phyloP scores from a whole-genome alignment of 306 rosid species.

The Casuarina cunninghamiana region DNA sequence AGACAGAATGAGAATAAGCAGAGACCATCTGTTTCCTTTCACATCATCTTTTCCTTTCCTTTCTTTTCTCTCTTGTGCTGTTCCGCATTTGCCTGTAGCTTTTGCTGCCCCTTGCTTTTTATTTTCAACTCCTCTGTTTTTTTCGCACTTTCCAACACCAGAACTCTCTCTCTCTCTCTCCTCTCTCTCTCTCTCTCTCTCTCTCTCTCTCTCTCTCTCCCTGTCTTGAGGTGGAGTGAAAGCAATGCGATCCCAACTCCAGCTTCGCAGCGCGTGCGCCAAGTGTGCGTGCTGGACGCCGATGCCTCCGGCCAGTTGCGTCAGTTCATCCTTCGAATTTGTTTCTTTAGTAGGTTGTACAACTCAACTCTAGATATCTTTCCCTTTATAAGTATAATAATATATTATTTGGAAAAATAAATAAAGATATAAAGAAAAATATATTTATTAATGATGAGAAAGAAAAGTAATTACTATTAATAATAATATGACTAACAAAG shows the following conservation, averaged over 20 bases:
- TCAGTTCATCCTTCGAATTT: background rate
- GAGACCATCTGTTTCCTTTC: constrained; percentile 45
- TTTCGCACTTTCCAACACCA: constrained; percentile 63
- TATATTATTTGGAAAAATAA: too few relatives aligned
- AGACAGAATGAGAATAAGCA: constrained; percentile 45
- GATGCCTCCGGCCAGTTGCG: background rate
- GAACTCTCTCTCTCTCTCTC: background rate
- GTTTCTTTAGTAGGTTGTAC: too few relatives aligned
- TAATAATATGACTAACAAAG: too few relatives aligned
- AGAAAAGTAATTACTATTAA: too few relatives aligned
- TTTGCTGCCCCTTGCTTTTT: constrained; percentile 41
- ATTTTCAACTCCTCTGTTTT: constrained; percentile 35
- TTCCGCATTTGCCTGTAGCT: constrained; percentile 32
- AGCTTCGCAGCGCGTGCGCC: constrained; percentile 41
- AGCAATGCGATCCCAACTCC: constrained; percentile 29
- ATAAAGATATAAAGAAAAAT: too few relatives aligned
- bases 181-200: constrained; percentile 16
- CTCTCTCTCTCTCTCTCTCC: constrained; percentile 20
- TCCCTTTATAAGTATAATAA: too few relatives aligned
- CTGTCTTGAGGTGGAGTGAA: background rate
- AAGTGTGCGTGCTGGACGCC: constrained; percentile 11
- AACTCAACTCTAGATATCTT: too few relatives aligned
- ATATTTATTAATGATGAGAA: too few relatives aligned
- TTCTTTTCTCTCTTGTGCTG: background rate
- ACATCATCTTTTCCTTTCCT: constrained; percentile 38